Base-by-base conservation (phyloP, 352 stramenopile genomes). In the Phytophthora pisi region DNA sequence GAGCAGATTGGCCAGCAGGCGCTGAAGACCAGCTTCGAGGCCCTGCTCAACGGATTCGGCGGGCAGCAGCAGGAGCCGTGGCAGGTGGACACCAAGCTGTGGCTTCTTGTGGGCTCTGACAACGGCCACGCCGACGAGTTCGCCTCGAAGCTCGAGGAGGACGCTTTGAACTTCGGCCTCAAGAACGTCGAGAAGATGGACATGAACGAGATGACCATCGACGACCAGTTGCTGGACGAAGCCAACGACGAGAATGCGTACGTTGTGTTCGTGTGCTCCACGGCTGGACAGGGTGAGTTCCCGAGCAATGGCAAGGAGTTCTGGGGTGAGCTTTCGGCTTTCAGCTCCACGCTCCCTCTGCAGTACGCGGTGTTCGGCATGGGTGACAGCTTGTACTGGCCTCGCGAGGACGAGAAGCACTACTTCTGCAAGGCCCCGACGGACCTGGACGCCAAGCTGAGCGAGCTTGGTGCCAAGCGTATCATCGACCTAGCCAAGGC, bases 1-100 rank as follows among this genome's bases (percentile, higher is more conserved):
- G 72, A 95, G 38, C 68, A 85, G 55, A 86, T 97, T 65, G 86
- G 92, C 8, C 79, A 97, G 72, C 69, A 86, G 69, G 78, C 88
- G 57, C 87, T 97, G 45, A 87, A 97, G 46, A 75, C 91, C 15
- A 95, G 92, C 60, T 92, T 95, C 57, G 70, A 91, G 66, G 79
- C 78, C 63, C 82, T 92, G 57, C 77, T 93, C 43, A 80, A 92
- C 36, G 82, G 85, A 34, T 90, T 95, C 36, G 66, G 64, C n/a
- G 77, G 77, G 34, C 64, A 70, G 9, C 78, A 59, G 18, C 58
- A 70, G 42, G 77, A 91, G 69, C 69, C 72, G 60, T 90, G 75
- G 78, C 82, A 91, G 60, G 68, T 84, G 11, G 79, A 91, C 57
- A 90, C 86, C 6, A 90, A 91, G 72, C 68, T 94, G n/a, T 82